These are phyloP conservation scores for Leishmania major DNA, from an alignment of 208 protist genomes.

Conservation along the genomic window DNA sequence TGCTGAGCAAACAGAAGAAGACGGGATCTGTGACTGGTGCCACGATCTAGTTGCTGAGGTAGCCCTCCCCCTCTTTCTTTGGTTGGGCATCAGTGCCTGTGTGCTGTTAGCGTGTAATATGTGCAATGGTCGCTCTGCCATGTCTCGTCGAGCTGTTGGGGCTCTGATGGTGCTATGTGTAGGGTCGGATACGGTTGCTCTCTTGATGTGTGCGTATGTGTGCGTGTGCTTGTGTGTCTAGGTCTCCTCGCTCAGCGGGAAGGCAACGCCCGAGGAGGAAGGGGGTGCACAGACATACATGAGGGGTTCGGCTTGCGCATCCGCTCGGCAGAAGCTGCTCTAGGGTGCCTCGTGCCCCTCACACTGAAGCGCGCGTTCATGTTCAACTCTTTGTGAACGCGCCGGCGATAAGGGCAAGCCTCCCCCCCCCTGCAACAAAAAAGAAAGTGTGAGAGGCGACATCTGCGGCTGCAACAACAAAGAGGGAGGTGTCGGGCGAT, in stretches of 20 bases:
- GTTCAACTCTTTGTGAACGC: neutral
- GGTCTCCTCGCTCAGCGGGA: neutral
- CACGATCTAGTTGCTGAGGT: constrained; percentile 20
- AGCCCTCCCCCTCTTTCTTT: neutral
- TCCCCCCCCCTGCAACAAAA: neutral
- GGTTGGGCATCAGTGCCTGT: neutral
- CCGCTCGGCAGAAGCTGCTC: neutral
- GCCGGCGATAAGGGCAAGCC: neutral
- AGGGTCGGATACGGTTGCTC: neutral
- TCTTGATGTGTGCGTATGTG: neutral
- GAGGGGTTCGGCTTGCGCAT: neutral
- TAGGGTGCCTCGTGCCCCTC: neutral
- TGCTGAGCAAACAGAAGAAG: constrained; percentile 50
- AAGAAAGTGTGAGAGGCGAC: neutral
- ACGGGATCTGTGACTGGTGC: constrained; percentile 62
- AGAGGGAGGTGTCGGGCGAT: neutral
- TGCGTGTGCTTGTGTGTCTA: constrained; percentile 1
- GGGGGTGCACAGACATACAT: neutral
- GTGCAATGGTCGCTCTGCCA: neutral
- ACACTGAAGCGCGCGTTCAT: neutral
- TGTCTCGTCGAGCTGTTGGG: too few species aligned
- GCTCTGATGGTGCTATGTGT: neutral
- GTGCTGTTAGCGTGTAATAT: neutral
- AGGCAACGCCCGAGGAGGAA: neutral
- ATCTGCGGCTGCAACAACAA: neutral